A percentile compares a stretch with the other conserved stretches of the same genome.
phyloP scores from a whole-genome alignment of 2,329 filamentous ascomycete genomes.

The Mycosphaerelloides madeirae region DNA sequence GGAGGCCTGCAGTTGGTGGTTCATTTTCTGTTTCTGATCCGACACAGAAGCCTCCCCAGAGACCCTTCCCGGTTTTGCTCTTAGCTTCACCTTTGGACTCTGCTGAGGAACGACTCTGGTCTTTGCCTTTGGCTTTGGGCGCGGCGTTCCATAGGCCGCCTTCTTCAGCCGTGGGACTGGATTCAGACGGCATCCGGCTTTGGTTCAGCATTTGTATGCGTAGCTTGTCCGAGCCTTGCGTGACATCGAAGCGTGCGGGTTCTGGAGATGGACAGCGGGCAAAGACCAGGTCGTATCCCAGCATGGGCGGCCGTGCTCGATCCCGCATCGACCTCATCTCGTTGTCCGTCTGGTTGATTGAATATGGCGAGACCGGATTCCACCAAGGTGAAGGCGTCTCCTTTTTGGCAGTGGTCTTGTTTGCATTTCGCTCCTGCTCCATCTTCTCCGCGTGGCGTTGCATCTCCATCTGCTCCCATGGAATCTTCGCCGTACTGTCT shows the following conservation, averaged over 20 bases:
- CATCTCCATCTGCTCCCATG: constrained; percentile 78
- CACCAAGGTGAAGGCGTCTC: constrained; percentile 35
- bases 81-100: constrained; percentile 15
- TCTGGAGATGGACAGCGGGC: constrained; percentile 78
- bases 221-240: constrained; percentile 55
- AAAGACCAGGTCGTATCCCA: constrained; percentile 75
- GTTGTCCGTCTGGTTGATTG: constrained; percentile 32
- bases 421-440: constrained; percentile 47
- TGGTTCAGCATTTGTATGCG: constrained; percentile 47
- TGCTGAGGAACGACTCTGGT: constrained; percentile 5
- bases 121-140: constrained; percentile 7
- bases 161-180: constrained; percentile 43
- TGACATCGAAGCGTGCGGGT: constrained; percentile 75
- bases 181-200: constrained; percentile 41
- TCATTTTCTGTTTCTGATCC: constrained; percentile 33
- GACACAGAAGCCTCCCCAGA: constrained; percentile 74
- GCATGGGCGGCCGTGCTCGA: constrained; percentile 72
- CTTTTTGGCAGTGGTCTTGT: constrained; percentile 32
- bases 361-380: constrained; percentile 31
- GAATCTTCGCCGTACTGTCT: constrained; percentile 56
- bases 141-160: constrained; percentile 55
- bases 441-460: constrained; percentile 68
- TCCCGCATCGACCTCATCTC: constrained; percentile 54
- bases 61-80: constrained; percentile 41
- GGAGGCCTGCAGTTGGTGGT: constrained; percentile 31